A percentile compares a stretch with the other conserved stretches of the same genome.
These are phyloP conservation scores for Fusarium nisikadoi DNA, from an alignment of 2,329 filamentous ascomycete genomes.

Conservation along the genomic window DNA sequence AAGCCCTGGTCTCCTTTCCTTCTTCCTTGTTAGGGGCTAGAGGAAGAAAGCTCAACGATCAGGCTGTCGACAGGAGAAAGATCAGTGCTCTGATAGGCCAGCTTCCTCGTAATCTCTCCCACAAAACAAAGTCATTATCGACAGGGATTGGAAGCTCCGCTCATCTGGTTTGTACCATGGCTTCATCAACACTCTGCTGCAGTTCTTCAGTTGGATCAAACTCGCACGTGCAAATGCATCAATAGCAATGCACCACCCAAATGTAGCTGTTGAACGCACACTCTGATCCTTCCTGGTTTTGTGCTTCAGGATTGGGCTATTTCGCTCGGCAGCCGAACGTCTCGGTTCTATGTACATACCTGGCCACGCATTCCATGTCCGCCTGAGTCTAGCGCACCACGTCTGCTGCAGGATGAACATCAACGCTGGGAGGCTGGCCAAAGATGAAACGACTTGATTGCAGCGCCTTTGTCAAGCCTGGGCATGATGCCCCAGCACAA, in stretches of 20 bases:
- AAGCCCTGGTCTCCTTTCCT: not conserved
- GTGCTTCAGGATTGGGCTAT: not conserved
- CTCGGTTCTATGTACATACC: conserved; percentile 6
- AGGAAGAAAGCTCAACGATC: not conserved
- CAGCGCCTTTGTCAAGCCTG: conserved; percentile 1
- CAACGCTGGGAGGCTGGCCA: conserved; percentile 16
- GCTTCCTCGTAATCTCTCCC: not conserved
- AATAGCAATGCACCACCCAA: not conserved
- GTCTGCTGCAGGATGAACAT: conserved; percentile 4
- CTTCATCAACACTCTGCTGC: conserved; percentile 17
- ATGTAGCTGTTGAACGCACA: not conserved
- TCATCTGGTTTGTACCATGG: not conserved
- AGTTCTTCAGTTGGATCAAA: not conserved
- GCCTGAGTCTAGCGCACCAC: conserved; percentile 16
- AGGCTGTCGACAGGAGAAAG: not conserved
- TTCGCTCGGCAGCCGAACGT: not conserved
- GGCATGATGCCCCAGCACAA: not conserved
- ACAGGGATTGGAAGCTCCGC: conserved; percentile 13
- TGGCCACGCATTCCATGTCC: conserved; percentile 4
- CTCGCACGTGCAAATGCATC: not conserved
- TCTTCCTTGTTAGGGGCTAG: not conserved
- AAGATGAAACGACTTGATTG: conserved; percentile 8
- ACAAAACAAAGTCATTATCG: not conserved
- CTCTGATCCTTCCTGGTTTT: not conserved
- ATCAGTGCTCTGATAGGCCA: conserved; percentile 10